Evolutionary conservation across 1,284 basidiomycete genomes (phyloP).

Genomic region (Ceratobasidium sp.): DNA sequence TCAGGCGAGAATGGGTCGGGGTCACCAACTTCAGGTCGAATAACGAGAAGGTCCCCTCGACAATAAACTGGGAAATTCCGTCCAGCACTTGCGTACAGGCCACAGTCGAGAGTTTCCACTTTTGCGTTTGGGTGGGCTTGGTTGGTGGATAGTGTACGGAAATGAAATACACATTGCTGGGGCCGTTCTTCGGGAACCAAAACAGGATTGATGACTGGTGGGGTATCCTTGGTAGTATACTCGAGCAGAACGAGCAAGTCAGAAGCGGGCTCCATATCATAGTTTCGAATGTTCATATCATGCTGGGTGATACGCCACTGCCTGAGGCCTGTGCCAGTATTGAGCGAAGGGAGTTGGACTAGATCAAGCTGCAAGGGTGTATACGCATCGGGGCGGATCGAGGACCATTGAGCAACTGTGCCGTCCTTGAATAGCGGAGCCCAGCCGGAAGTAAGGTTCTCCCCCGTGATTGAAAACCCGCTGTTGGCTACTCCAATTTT

Average conservation of each 20-base stretch:
- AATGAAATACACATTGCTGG: slow-evolving; percentile 6
- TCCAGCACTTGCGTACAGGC: not conserved
- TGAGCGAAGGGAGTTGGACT: slow-evolving; percentile 11
- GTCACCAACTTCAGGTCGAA: not conserved
- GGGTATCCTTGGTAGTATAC: too few relatives aligned
- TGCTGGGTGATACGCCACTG: not conserved
- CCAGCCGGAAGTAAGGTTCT: not conserved
- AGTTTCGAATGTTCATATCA: not conserved
- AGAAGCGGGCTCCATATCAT: not conserved
- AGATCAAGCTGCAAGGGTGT: slow-evolving; percentile 1
- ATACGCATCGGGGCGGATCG: not conserved
- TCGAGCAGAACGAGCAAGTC: slow-evolving; percentile 15
- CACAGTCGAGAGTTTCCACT: not conserved
- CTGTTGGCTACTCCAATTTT: not conserved
- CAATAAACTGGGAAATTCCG: not conserved
- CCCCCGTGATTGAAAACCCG: not conserved
- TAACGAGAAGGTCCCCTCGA: not conserved
- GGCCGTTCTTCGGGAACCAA: not conserved
- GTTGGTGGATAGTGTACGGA: slow-evolving; percentile 15
- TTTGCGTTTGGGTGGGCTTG: slow-evolving; percentile 4
- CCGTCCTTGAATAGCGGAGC: not conserved
- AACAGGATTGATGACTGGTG: not conserved
- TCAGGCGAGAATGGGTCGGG: not conserved
- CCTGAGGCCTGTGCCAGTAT: not conserved
- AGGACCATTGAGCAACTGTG: not conserved